These are phyloP conservation scores for Penicillium rolfsii DNA, from an alignment of 2,329 filamentous ascomycete species.

Conservation along the genomic window DNA sequence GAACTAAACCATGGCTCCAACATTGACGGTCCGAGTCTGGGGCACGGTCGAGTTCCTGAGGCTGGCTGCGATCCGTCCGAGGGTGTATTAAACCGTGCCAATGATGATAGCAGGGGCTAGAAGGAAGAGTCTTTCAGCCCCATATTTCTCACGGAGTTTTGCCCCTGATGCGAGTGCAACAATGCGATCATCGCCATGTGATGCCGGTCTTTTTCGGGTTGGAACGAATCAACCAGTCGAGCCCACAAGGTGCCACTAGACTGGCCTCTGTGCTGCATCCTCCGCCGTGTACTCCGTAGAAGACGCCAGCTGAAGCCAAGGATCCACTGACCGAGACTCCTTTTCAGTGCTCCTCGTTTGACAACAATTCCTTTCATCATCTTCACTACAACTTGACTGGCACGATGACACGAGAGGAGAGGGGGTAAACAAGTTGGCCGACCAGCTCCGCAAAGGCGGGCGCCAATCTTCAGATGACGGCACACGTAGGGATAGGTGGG, in stretches of 20 bases:
- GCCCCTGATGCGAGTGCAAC: not conserved
- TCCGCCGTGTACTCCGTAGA: not conserved
- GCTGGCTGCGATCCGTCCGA: slow-evolving; percentile 3
- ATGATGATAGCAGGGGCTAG: not conserved
- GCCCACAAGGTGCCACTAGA: not conserved
- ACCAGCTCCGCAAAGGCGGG: slow-evolving; percentile 4
- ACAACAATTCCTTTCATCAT: not conserved
- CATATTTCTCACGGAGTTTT: not conserved
- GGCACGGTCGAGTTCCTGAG: slow-evolving; percentile 19
- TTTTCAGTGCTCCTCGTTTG: not conserved
- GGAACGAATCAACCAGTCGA: not conserved
- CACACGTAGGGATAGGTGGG: slow-evolving; percentile 10
- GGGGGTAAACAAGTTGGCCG: not conserved
- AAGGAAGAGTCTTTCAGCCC: not conserved
- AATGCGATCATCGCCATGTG: not conserved
- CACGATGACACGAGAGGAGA: not conserved
- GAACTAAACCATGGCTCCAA: slow-evolving; percentile 20
- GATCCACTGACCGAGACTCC: not conserved
- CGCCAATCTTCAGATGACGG: slow-evolving; percentile 21
- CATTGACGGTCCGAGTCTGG: slow-evolving; percentile 8
- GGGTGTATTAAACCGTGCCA: not conserved
- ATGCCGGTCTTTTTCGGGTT: not conserved
- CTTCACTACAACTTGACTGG: not conserved
- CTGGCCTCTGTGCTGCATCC: not conserved
- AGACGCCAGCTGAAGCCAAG: not conserved